Conservation (phyloP, 352 stramenopile genomes). For the Pseudoperonospora humuli region DNA sequence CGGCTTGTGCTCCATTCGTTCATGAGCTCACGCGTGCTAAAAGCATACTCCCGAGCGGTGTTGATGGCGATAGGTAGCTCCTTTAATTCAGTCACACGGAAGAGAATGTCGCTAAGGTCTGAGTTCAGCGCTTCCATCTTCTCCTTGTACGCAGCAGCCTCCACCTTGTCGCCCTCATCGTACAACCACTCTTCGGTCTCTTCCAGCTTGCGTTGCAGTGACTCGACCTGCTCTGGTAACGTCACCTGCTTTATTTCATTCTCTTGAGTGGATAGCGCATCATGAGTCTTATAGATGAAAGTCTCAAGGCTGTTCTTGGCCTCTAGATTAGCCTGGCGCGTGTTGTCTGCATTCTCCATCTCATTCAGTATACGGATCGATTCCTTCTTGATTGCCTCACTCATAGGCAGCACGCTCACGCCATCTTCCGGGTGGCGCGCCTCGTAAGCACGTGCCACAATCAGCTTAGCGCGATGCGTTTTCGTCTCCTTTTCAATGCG, state of each 20-base stretch:
- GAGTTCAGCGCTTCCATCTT: constrained; percentile 77
- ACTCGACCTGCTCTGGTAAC: constrained; percentile 81
- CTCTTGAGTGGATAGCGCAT: constrained; percentile 74
- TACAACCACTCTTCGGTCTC: constrained; percentile 91
- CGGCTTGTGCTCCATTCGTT: constrained; percentile 51
- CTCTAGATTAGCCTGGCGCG: constrained; percentile 58
- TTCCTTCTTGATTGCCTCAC: constrained; percentile 45
- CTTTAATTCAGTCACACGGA: constrained; percentile 81
- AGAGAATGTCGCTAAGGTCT: constrained; percentile 83
- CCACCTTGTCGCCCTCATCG: constrained; percentile 86
- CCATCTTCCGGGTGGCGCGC: constrained; percentile 25
- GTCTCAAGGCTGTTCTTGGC: constrained; percentile 90
- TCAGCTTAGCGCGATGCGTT: constrained; percentile 71
- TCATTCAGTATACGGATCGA: constrained; percentile 57
- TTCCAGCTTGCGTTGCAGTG: constrained; percentile 57
- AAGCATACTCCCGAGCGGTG: constrained; percentile 50
- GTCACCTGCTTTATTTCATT: constrained; percentile 69
- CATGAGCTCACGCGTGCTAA: constrained; percentile 57
- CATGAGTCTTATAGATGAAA: constrained; percentile 91
- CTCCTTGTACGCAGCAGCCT: constrained; percentile 77
- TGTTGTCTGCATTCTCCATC: constrained; percentile 66
- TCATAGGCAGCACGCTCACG: constrained; percentile 63
- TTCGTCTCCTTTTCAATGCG: constrained; percentile 87
- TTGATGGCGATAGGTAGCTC: constrained; percentile 80
- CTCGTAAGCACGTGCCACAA: constrained; percentile 37